These are phyloP conservation scores for Aspergillus sergii DNA, from an alignment of 2,329 filamentous ascomycete species.

Conservation along the genomic window DNA sequence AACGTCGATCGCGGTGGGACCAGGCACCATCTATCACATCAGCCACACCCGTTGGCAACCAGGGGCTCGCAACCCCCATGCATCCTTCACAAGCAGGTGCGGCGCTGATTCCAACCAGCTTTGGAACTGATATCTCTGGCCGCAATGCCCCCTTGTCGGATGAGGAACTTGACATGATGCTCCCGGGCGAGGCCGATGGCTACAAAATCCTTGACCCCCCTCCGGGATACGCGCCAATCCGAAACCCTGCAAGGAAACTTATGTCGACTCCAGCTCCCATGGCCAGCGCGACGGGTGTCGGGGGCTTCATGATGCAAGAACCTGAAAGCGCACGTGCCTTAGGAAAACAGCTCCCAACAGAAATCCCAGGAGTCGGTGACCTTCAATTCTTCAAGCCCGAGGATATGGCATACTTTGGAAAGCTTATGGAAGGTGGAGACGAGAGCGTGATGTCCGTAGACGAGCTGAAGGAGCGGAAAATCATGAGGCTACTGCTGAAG, in stretches of 20 bases:
- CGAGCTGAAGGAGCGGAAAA: slow-evolving; percentile 96
- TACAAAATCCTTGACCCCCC: slow-evolving; percentile 92
- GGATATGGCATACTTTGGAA: slow-evolving; percentile 98
- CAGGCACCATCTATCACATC: slow-evolving; percentile 70
- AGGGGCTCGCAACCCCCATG: slow-evolving; percentile 76
- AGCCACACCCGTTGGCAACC: slow-evolving; percentile 72
- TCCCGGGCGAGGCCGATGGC: slow-evolving; percentile 73
- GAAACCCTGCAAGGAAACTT: slow-evolving; percentile 74
- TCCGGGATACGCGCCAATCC: slow-evolving; percentile 84
- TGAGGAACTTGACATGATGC: slow-evolving; percentile 88
- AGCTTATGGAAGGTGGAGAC: slow-evolving; percentile 90
- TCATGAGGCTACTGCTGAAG: slow-evolving; percentile 94
- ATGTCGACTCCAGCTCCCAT: slow-evolving; percentile 72
- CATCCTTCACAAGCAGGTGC: slow-evolving; percentile 66
- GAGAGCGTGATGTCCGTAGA: slow-evolving; percentile 92
- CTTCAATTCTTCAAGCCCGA: slow-evolving; percentile 98
- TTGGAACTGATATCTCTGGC: slow-evolving; percentile 78
- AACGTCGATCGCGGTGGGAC: slow-evolving; percentile 87
- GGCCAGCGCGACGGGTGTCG: slow-evolving; percentile 59
- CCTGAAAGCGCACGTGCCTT: slow-evolving; percentile 79
- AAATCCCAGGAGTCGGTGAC: slow-evolving; percentile 94
- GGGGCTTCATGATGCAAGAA: slow-evolving; percentile 97
- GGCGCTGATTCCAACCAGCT: slow-evolving; percentile 60
- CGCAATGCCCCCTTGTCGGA: slow-evolving; percentile 85
- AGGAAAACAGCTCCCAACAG: slow-evolving; percentile 88